These are phyloP conservation scores for Leonotis leonurus DNA, from an alignment of 257 asterid genomes.

Conservation along the genomic window DNA sequence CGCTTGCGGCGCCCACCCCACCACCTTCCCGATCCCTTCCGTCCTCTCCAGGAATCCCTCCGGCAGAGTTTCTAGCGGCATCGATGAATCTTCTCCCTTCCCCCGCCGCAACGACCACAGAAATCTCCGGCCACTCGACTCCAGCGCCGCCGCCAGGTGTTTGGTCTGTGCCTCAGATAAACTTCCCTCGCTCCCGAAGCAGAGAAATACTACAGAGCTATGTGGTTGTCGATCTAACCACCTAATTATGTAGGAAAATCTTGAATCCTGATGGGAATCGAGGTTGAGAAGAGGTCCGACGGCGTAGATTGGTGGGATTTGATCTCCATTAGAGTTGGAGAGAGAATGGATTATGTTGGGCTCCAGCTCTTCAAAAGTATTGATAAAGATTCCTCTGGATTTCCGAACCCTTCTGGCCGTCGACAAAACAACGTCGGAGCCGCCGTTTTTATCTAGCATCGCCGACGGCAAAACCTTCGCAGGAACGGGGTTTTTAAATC, in stretches of 20 bases:
- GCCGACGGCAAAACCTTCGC: constrained; percentile 29
- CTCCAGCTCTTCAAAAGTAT: constrained; percentile 44
- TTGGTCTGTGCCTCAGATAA: constrained; percentile 37
- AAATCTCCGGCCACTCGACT: constrained; percentile 34
- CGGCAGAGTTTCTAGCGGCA: constrained; percentile 19
- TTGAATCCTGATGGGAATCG: neutral
- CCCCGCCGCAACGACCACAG: constrained; percentile 34
- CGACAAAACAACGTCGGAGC: neutral
- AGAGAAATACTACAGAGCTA: constrained; percentile 37
- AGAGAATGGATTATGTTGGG: constrained; percentile 20
- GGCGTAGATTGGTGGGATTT: constrained; percentile 28
- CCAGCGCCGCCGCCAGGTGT: constrained; percentile 42
- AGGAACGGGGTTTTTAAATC: constrained; percentile 28
- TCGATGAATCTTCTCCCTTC: neutral
- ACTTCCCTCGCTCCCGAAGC: constrained; percentile 47
- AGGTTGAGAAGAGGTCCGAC: constrained; percentile 34
- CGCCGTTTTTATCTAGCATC: neutral
- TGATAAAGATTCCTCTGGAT: constrained; percentile 31
- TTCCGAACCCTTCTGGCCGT: neutral
- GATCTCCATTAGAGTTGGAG: neutral
- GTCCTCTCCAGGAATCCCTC: constrained; percentile 31
- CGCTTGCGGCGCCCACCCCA: constrained; percentile 46
- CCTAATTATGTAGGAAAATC: neutral
- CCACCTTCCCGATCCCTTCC: constrained; percentile 23
- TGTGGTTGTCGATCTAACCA: constrained; percentile 35